phyloP scores from a whole-genome alignment of 208 protist species.

The Trypanosoma brucei region DNA sequence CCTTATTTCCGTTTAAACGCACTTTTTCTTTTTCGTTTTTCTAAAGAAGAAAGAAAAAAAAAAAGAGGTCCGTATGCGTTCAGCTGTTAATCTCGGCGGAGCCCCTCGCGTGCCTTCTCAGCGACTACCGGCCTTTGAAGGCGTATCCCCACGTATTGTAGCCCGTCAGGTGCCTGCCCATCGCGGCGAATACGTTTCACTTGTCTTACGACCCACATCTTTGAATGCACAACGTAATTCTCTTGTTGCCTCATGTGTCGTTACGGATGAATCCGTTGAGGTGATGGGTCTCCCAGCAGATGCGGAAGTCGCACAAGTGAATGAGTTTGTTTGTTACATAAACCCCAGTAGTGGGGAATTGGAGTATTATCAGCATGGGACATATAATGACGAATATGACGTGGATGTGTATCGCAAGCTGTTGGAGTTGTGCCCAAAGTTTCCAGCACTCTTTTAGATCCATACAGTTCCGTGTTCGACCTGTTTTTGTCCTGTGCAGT shows the following conservation, averaged over 20 bases:
- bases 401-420: slow-evolving; percentile 83
- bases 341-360: slow-evolving; percentile 68
- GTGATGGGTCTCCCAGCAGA: slow-evolving; percentile 60
- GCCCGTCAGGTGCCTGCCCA: slow-evolving; percentile 54
- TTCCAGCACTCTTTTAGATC: slow-evolving; percentile 82
- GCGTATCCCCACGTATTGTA: slow-evolving; percentile 82
- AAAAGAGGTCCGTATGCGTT: no score
- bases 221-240: slow-evolving; percentile 34
- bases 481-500: no score
- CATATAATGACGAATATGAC: slow-evolving; percentile 89
- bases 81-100: slow-evolving; percentile 8
- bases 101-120: slow-evolving; percentile 16
- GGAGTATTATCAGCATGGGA: slow-evolving; percentile 77
- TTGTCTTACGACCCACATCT: slow-evolving; percentile 66
- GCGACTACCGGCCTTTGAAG: slow-evolving; percentile 70
- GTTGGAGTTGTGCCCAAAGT: slow-evolving; percentile 68
- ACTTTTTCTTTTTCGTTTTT: slow-evolving; percentile 2
- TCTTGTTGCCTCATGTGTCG: slow-evolving; percentile 67
- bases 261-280: slow-evolving; percentile 51
- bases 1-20: not conserved
- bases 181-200: slow-evolving; percentile 82
- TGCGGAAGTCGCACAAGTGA: slow-evolving; percentile 81
- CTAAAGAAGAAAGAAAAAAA: no score
- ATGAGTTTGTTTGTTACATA: slow-evolving; percentile 90
- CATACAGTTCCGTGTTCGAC: no score